Conservation (phyloP, 441 rosid species). For the Populus tomentosa region DNA sequence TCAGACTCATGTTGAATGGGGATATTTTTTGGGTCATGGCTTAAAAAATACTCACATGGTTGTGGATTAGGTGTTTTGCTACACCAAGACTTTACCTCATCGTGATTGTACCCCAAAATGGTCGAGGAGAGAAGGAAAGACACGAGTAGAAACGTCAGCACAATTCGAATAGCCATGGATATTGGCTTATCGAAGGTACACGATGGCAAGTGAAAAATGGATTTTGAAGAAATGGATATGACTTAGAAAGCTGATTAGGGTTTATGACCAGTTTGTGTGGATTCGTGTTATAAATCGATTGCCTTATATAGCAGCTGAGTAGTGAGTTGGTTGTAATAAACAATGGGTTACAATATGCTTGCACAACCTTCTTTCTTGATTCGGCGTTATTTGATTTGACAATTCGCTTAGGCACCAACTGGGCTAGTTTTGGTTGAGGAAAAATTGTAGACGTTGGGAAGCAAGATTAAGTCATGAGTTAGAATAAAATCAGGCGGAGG, state of each 20-base stretch:
- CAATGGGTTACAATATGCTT: background rate
- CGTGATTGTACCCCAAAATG: conserved; percentile 28
- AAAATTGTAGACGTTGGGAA: background rate
- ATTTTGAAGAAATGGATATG: background rate
- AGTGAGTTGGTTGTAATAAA: background rate
- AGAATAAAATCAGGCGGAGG: too few species aligned
- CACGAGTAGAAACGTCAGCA: conserved; percentile 22
- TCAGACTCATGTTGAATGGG: conserved; percentile 27
- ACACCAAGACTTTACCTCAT: conserved; percentile 48
- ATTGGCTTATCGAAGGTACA: background rate
- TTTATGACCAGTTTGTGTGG: conserved; percentile 5
- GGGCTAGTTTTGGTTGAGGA: background rate
- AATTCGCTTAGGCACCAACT: too few species aligned
- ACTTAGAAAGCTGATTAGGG: background rate
- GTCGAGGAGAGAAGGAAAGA: conserved; percentile 30
- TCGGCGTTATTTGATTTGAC: background rate
- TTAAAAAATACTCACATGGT: conserved; percentile 36
- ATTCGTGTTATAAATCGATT: background rate
- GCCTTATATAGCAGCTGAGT: conserved; percentile 30
- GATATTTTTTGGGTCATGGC: conserved; percentile 5
- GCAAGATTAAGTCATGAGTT: too few species aligned
- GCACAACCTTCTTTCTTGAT: background rate
- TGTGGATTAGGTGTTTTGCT: conserved; percentile 41
- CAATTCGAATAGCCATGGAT: conserved; percentile 33
- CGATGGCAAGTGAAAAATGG: background rate